Percentiles rank a stretch among this genome's conserved stretches.
Conservation (phyloP, 2,329 filamentous ascomycete species). For the Claviceps arundinis region DNA sequence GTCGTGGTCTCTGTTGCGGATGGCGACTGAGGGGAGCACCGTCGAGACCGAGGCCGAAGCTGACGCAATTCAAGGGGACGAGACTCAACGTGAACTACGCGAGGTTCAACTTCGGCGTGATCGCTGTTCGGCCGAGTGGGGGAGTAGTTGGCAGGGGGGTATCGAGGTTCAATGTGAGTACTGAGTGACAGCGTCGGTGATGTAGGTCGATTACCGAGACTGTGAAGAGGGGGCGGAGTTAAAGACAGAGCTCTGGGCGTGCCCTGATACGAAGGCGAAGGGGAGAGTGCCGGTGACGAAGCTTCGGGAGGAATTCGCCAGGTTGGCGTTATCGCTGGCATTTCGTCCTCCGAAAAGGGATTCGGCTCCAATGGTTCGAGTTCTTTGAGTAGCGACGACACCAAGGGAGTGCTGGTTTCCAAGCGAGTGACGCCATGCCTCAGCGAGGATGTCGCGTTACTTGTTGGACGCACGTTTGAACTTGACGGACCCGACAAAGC, state of each 20-base stretch:
- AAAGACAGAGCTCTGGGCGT: conserved; percentile 54
- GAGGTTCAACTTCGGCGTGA: conserved; percentile 31
- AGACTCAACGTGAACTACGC: conserved; percentile 13
- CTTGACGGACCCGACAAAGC: no score
- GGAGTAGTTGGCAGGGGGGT: conserved; percentile 63
- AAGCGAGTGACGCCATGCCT: conserved; percentile 13
- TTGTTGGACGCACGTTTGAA: conserved; percentile 10
- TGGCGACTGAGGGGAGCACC: conserved; percentile 26
- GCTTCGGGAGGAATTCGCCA: conserved; percentile 22
- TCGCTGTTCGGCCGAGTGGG: conserved; percentile 37
- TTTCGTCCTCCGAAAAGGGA: conserved; percentile 44
- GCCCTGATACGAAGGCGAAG: conserved; percentile 48
- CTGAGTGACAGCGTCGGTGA: conserved; percentile 56
- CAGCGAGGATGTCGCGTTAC: conserved; percentile 6
- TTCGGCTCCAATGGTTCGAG: conserved; percentile 70
- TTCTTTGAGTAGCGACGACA: conserved; percentile 78
- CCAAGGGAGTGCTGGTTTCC: conserved; percentile 56
- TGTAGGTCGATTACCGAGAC: conserved; percentile 38
- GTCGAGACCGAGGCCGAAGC: conserved; percentile 28
- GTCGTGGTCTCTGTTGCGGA: conserved; percentile 49
- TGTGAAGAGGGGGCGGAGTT: conserved; percentile 54
- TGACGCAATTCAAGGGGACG: conserved; percentile 36
- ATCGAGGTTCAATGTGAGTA: conserved; percentile 59
- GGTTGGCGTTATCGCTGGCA: conserved; percentile 12
- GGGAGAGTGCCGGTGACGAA: conserved; percentile 53